Evolutionary conservation across 768 basidiomycete species (phyloP), one percentile per base, ranked within the genome.

Genomic region (Termitomyces sp.): DNA sequence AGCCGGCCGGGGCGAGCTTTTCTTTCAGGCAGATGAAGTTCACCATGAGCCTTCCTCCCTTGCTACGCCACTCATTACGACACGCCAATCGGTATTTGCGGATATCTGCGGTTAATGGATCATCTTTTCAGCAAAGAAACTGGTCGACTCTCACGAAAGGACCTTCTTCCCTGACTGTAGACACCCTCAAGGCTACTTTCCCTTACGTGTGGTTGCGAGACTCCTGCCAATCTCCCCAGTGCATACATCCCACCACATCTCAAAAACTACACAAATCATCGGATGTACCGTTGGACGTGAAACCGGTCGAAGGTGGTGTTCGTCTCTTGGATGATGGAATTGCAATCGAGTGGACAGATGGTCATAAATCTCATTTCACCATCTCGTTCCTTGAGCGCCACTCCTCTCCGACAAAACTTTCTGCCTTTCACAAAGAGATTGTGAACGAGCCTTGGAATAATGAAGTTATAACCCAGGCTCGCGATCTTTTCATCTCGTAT

Each of bases 131-230:
- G 4, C 40, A n/a, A 13, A 39, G 59, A 16, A 46, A 32, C n/a
- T 73, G 70, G 71, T 71, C 71, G 11, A 64, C 67, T 13, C 53
- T 70, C 20, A 65, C 70, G 0, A 56, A 66, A 11, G 58, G 66
- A 33, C 67, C 74, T 40, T 67, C 68, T 6, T 68, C 69, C 3
- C 60, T 80, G 33, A 75, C 73, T 0, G 66, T 84, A 49, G 73
- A 79, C 59, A 68, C 76, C 0, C 71, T 87, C 12, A 74, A 76
- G 20, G 66, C 78, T 32, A 69, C 74, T 11, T 86, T 92, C 65
- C 82, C 90, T 0, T 87, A 83, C 67, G 73, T 85, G 58, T 95
- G 92, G 88, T 82, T 98, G 11, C 86, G 94, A 24, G 95, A 98
- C 68, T 83, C 90, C 0, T 97, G 94, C 66, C 85, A 83, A 60